Conservation (phyloP, 805 yeast species). For the Clavispora phyllophila region DNA sequence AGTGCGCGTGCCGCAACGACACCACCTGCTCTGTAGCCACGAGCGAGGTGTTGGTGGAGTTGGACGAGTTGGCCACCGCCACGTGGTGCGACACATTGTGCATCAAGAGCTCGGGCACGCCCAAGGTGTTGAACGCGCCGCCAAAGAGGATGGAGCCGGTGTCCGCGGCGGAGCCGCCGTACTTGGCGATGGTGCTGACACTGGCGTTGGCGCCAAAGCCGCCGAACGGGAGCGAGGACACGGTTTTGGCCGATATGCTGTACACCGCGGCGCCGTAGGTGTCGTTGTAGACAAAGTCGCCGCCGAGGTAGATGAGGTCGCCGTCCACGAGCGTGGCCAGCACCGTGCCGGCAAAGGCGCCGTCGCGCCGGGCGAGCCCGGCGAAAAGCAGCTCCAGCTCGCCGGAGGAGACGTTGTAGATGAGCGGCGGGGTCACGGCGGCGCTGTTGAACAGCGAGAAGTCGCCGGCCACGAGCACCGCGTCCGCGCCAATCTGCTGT, state of each 20-base stretch:
- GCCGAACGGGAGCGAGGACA: slow-evolving; percentile 56
- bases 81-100: slow-evolving; percentile 29
- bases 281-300: slow-evolving; percentile 54
- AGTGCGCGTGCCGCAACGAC: slow-evolving; percentile 51
- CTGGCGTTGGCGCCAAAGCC: slow-evolving; percentile 65
- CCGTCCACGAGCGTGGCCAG: slow-evolving; percentile 35
- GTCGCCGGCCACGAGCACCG: slow-evolving; percentile 32
- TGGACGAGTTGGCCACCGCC: slow-evolving; percentile 26
- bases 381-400: slow-evolving; percentile 20
- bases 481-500: slow-evolving; percentile 20
- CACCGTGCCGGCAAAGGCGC: slow-evolving; percentile 25
- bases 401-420: slow-evolving; percentile 27
- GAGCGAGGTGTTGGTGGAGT: slow-evolving; percentile 33
- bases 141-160: slow-evolving; percentile 64
- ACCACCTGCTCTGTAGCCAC: slow-evolving; percentile 56
- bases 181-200: slow-evolving; percentile 58
- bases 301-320: slow-evolving; percentile 70
- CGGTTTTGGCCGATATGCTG: slow-evolving; percentile 38
- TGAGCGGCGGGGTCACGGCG: slow-evolving; percentile 27
- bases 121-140: slow-evolving; percentile 66
- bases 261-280: slow-evolving; percentile 62
- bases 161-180: slow-evolving; percentile 20
- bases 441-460: slow-evolving; percentile 29
- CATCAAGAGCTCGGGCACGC: slow-evolving; percentile 40
- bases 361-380: slow-evolving; percentile 13